Percentiles rank a stretch among this genome's conserved stretches.
Conservation (phyloP, 805 yeast species). For the Candida awuae region DNA sequence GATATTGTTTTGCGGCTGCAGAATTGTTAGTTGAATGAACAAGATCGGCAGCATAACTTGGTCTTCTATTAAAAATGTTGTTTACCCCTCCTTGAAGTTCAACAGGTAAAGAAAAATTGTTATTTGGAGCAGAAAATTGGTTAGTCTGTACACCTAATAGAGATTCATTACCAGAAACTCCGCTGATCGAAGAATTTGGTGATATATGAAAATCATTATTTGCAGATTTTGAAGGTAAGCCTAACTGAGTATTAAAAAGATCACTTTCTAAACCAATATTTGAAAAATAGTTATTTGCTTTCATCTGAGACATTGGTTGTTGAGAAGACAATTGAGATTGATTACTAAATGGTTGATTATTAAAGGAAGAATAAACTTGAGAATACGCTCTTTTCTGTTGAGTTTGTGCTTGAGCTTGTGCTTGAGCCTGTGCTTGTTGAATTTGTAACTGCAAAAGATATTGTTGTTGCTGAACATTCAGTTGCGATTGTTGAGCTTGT, state of each 20-base stretch:
- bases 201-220: constrained; percentile 18
- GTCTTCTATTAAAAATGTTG: constrained; percentile 59
- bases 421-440: constrained; percentile 10
- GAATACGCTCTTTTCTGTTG: constrained; percentile 3
- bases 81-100: constrained; percentile 62
- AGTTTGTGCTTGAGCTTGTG: constrained; percentile 9
- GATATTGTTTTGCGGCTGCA: constrained; percentile 19
- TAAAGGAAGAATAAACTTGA: not conserved
- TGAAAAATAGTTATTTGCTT: not conserved
- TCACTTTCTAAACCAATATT: not conserved
- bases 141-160: constrained; percentile 5
- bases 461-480: constrained; percentile 9
- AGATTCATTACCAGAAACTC: constrained; percentile 25
- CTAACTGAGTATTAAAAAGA: not conserved
- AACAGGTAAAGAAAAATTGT: constrained; percentile 40
- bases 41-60: constrained; percentile 66
- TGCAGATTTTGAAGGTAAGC: constrained; percentile 5
- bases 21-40: constrained; percentile 25
- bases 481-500: constrained; percentile 6
- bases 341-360: not conserved
- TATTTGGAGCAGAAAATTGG: constrained; percentile 7
- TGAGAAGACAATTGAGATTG: not conserved
- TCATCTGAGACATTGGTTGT: constrained; percentile 8
- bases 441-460: constrained; percentile 9
- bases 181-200: constrained; percentile 24